Evolutionary conservation across 176 grass and related monocot genomes (phyloP), one percentile per base, ranked within the genome.

Genomic region (Bolboschoenus planiculmis): DNA sequence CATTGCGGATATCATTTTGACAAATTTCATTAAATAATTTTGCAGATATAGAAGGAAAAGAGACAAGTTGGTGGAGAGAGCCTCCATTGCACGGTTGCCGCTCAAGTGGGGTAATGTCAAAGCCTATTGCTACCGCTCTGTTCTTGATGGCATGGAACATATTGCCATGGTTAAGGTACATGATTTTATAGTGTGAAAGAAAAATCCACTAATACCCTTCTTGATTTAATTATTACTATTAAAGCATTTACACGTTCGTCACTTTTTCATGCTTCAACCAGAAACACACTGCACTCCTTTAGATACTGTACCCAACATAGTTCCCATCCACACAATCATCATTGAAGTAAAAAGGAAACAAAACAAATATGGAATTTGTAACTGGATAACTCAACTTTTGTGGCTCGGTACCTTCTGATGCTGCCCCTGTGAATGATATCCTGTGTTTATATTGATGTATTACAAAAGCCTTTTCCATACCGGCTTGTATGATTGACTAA

Each of bases 121-220:
- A 26, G 91, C 91, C 64, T 97, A 97, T 84, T 94, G 94, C 79
- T 97, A 97, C 85, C 90, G 55, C 83, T 94, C 94, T 87, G 74
- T 97, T 83, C 89, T 97, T 80, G 94, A 97, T 87, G 94, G 94
- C 47, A 97, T 94, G n/a, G 94, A 97, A 34, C 94, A 97, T 94
- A 94, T 94, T 70, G 89, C 91, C 42, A 97, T 94, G 91, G 94
- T 94, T 81, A 97, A 94, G 85, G 94, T 97, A 90, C 91, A 86
- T 85, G 39, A 54, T 10, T 58, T 34, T 55, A 78, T 20, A 82
- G 20, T 64, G 31, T 29, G 8, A 43, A 42, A 79, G 13, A 80
- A 40, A 35, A 54, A 11, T n/a, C 31, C 44, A 66, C 13, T 65
- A 29, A 33, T 54, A 30, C 2, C 11, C 15, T 29, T 36, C 4